Conservation (phyloP, 495 filamentous ascomycete species). For the Bacidia rubella region DNA sequence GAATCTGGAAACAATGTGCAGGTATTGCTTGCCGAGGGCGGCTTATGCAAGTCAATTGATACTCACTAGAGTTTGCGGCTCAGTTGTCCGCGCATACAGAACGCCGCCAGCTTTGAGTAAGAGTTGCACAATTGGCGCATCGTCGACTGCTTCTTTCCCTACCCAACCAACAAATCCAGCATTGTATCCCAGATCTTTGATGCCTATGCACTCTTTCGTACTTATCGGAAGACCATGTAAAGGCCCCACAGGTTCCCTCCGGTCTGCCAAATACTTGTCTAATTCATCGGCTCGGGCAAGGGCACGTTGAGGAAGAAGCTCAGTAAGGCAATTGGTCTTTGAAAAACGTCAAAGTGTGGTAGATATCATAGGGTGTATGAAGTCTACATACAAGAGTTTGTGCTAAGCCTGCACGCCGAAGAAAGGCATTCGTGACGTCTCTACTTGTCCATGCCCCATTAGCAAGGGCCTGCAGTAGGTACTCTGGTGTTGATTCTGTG, state of each 20-base stretch:
- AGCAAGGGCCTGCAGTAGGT: conserved; percentile 32
- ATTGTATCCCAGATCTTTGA: conserved; percentile 40
- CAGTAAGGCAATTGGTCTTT: conserved; percentile 47
- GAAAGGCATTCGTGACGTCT: conserved; percentile 42
- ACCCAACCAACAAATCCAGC: conserved; percentile 36
- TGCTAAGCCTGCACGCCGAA: conserved; percentile 44
- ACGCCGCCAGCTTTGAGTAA: conserved; percentile 35
- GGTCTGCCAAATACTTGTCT: conserved; percentile 29
- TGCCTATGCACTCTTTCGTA: conserved; percentile 51
- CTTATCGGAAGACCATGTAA: conserved; percentile 57
- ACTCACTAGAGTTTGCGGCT: conserved; percentile 35
- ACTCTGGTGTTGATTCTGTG: too few relatives aligned
- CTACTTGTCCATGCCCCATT: conserved; percentile 30
- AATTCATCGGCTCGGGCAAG: conserved; percentile 28
- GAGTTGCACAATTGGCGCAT: conserved; percentile 34
- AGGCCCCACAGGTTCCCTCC: conserved; percentile 38
- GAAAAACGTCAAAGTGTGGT: conserved; percentile 13
- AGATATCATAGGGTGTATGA: conserved; percentile 9
- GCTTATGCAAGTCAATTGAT: background rate
- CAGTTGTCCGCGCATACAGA: conserved; percentile 39
- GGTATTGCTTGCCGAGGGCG: background rate
- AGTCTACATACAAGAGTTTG: conserved; percentile 34
- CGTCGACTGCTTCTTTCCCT: conserved; percentile 24
- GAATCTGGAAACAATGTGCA: too few relatives aligned
- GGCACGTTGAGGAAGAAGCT: conserved; percentile 45